These are phyloP conservation scores for Oxyria digyna DNA, from an alignment of 148 eudicot genomes.

Conservation along the genomic window DNA sequence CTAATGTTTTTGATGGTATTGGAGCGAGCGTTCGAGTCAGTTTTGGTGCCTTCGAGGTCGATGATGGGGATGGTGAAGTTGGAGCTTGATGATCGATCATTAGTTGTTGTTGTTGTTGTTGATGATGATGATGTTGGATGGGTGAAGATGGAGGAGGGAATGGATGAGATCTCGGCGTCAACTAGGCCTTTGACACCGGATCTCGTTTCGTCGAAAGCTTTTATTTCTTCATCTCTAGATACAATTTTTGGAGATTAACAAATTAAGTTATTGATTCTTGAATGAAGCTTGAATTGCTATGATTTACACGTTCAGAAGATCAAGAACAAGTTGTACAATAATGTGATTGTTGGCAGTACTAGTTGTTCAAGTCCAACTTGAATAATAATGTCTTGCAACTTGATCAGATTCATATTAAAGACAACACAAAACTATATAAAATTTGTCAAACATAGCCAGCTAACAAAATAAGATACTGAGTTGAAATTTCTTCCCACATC, in stretches of 20 bases:
- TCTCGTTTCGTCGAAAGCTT: constrained; percentile 51
- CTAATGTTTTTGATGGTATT: constrained; percentile 10
- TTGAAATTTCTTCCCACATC: neutral
- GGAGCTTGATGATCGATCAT: too few relatives aligned
- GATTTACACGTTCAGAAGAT: too few relatives aligned
- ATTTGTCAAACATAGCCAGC: too few relatives aligned
- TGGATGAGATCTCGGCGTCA: constrained; percentile 27
- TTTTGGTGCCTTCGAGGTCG: constrained; percentile 10
- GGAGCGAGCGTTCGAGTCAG: neutral
- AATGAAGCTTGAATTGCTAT: too few relatives aligned
- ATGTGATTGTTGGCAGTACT: too few relatives aligned
- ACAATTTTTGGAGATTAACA: constrained; percentile 10
- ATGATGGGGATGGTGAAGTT: constrained; percentile 13
- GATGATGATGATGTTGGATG: neutral
- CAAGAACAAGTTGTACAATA: too few relatives aligned
- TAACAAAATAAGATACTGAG: too few relatives aligned
- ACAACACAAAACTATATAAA: too few relatives aligned
- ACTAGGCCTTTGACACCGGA: constrained; percentile 52
- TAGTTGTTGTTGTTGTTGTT: neutral
- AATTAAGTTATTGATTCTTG: too few relatives aligned
- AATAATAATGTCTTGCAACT: too few relatives aligned
- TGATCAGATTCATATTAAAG: too few relatives aligned
- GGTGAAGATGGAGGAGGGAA: constrained; percentile 29
- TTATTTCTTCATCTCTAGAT: constrained; percentile 14
- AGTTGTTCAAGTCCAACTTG: too few relatives aligned